Percentiles rank a stretch among this genome's conserved stretches.
Evolutionary conservation across 2,329 filamentous ascomycete species (phyloP).

Genomic region (Bipolaris oryzae): DNA sequence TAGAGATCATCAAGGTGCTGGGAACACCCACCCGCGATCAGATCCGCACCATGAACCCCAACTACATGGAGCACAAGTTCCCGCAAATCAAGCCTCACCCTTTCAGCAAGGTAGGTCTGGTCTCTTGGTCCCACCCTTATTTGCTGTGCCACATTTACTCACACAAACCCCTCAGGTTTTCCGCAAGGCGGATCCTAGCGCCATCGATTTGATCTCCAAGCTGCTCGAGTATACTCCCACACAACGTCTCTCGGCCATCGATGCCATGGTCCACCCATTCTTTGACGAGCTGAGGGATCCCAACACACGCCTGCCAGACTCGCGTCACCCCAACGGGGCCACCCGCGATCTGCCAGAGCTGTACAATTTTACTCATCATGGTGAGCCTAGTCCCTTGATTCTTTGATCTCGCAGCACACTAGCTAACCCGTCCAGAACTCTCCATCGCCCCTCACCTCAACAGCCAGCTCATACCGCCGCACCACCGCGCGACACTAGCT

Average conservation of each 20-base stretch:
- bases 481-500: conserved; percentile 75
- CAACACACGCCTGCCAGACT: conserved; percentile 90
- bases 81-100: conserved; percentile 99
- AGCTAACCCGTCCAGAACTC: conserved; percentile 68
- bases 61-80: conserved; percentile 99
- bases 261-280: conserved; percentile 98
- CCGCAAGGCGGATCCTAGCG: conserved; percentile 89
- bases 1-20: conserved; percentile 99
- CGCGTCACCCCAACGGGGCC: conserved; percentile 81
- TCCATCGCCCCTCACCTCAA: conserved; percentile 94
- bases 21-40: conserved; percentile 96
- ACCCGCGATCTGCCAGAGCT: conserved; percentile 82
- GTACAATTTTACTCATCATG: conserved; percentile 93
- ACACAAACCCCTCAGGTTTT: conserved; percentile 68
- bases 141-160: conserved; percentile 1
- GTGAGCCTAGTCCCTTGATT: conserved; percentile 60
- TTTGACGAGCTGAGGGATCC: conserved; percentile 96
- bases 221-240: conserved; percentile 97
- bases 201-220: conserved; percentile 92
- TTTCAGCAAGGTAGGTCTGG: conserved; percentile 79
- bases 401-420: neutral
- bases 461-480: conserved; percentile 81
- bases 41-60: conserved; percentile 99
- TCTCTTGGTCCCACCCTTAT: neutral
- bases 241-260: conserved; percentile 87